Base-by-base conservation (phyloP, 176 grass and related monocot genomes). In the Musa acuminata region DNA sequence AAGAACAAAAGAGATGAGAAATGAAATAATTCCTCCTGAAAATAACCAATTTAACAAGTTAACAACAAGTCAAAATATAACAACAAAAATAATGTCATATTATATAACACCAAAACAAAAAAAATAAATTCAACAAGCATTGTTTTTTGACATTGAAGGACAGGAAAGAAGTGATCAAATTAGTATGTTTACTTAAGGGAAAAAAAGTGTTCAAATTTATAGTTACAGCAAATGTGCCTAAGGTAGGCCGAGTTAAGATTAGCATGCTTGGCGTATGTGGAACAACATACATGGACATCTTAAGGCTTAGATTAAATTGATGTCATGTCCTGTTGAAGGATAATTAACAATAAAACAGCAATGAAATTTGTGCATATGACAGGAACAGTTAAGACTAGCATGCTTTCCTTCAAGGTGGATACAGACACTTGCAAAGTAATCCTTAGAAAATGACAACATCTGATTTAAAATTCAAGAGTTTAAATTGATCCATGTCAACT, bases 331-430 rank as follows among this genome's bases (percentile, higher is more conserved):
- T 63, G 8, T 22, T 26, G 20, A 64, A 24, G 20, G 12, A 64
- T 20, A 25, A 64, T 57, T 72, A 81, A 54, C 23, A 64, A 75
- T 2, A 51, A 68, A 52, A 8, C 43, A 52, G 57, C 20, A 67
- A 72, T 24, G 13, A 8, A 53, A 49, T 76, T 2, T 29, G 27
- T 29, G 1, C 27, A 29, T 29, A 29, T 29, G 27, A 29, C 27
- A 29, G 27, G 27, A 3, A 29, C 27, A 29, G 27, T 29, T 2
- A 29, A 29, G 27, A 29, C 27, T 2, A 29, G 27, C 27, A 29
- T 29, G 27, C 27, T 29, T 29, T 29, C 27, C 27, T 29, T 29
- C 27, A 29, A 29, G 27, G 27, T 29, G 27, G 27, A 29, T 29
- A 29, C 27, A 29, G 27, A 29, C 27, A 29, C 27, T 2, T 29